A percentile compares a stretch with the other conserved stretches of the same genome.
Evolutionary conservation across 148 eudicot genomes (phyloP).

Genomic region (Camellia japonica): DNA sequence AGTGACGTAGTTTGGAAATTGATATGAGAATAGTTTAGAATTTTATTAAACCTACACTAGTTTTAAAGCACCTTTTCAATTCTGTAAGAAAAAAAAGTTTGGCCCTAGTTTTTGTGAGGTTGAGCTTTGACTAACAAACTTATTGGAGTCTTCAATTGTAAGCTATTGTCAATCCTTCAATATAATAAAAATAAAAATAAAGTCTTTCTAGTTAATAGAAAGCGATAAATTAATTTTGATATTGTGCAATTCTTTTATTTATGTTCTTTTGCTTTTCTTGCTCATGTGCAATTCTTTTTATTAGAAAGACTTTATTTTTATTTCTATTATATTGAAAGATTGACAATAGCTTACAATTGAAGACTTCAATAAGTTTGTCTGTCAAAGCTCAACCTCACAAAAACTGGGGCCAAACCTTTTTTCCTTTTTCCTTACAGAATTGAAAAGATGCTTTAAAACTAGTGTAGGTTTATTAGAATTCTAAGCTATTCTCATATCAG

Average conservation of each 20-base stretch:
- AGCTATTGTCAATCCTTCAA: not conserved
- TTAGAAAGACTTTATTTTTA: not conserved
- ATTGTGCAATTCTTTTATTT: not conserved
- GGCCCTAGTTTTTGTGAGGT: not conserved
- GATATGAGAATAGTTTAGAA: no score
- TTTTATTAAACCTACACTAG: no score
- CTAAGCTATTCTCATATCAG: no score
- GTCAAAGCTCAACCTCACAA: slow-evolving; percentile 4
- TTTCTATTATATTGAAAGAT: not conserved
- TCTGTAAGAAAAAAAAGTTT: no score
- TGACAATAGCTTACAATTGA: not conserved
- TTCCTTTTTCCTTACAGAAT: no score
- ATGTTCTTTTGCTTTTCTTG: no score
- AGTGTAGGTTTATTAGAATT: no score
- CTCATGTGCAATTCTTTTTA: no score
- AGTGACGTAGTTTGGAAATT: no score
- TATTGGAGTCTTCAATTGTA: not conserved
- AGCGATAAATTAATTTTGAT: not conserved
- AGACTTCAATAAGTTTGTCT: not conserved
- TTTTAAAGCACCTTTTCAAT: no score
- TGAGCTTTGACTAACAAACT: not conserved
- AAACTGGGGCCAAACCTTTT: no score
- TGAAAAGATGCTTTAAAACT: no score
- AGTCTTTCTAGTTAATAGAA: not conserved
- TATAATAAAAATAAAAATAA: not conserved